Evolutionary conservation across 768 basidiomycete genomes (phyloP).

Genomic region (Hygrocybe punicea): DNA sequence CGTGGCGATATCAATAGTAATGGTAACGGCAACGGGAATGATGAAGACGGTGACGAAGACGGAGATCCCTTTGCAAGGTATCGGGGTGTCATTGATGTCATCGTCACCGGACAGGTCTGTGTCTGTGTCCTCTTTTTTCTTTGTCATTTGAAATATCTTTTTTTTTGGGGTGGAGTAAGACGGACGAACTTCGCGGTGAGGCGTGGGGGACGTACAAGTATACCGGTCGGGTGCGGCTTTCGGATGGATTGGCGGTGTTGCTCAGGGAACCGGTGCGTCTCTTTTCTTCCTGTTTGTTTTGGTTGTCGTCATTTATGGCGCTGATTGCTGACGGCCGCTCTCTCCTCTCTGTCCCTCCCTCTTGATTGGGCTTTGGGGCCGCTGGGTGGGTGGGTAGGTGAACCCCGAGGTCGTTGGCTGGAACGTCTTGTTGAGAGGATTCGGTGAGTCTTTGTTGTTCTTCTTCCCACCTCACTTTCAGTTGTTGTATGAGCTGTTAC

Average conservation of each 20-base stretch:
- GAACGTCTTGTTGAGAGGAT: conserved; percentile 45
- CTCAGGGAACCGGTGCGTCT: conserved; percentile 48
- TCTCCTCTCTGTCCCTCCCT: no score
- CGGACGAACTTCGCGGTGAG: conserved; percentile 42
- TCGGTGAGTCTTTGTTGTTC: conserved; percentile 39
- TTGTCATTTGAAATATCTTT: no score
- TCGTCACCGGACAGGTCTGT: conserved; percentile 53
- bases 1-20: no score
- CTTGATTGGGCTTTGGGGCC: background rate
- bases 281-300: conserved; percentile 2
- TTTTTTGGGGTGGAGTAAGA: conserved; percentile 30
- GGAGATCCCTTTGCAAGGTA: conserved; percentile 4
- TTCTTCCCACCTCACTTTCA: background rate
- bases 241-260: conserved; percentile 58
- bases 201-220: conserved; percentile 59
- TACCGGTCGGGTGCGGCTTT: conserved; percentile 54
- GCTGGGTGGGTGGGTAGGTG: background rate
- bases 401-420: conserved; percentile 23
- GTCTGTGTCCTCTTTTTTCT: background rate
- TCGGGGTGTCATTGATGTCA: conserved; percentile 41
- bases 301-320: background rate
- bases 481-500: no score
- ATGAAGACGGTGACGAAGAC: no score
- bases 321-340: background rate
- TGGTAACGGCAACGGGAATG: no score